A percentile compares a stretch with the other conserved stretches of the same genome.
Conservation (phyloP, 768 basidiomycete species). For the Coprinellus aureogranulatus region DNA sequence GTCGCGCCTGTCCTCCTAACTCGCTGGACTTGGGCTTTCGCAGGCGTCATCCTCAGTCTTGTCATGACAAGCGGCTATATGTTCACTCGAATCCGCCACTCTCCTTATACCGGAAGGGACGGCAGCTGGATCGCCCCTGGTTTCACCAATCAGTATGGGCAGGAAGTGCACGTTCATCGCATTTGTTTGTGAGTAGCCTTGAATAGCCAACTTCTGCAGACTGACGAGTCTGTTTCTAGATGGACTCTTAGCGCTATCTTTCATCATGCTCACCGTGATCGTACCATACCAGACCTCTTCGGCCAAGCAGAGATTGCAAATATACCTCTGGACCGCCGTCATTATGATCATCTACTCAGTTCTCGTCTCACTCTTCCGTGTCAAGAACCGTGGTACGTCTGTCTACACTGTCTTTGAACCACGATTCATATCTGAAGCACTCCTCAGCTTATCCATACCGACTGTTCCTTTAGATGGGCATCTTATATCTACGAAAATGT, state of each 20-base stretch:
- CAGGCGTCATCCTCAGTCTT: slow-evolving; percentile 58
- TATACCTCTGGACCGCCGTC: slow-evolving; percentile 86
- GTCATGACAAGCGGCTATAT: slow-evolving; percentile 93
- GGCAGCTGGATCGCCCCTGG: slow-evolving; percentile 85
- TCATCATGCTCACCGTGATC: slow-evolving; percentile 77
- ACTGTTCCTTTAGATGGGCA: slow-evolving; percentile 52
- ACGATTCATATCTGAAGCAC: background rate
- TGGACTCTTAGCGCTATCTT: slow-evolving; percentile 73
- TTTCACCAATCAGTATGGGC: slow-evolving; percentile 86
- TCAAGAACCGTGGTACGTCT: slow-evolving; percentile 84
- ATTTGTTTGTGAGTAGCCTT: slow-evolving; percentile 68
- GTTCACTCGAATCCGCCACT: slow-evolving; percentile 89
- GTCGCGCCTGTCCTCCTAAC: slow-evolving; percentile 62
- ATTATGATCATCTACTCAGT: slow-evolving; percentile 84
- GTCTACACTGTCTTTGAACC: background rate
- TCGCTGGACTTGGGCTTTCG: slow-evolving; percentile 75
- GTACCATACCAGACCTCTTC: slow-evolving; percentile 76
- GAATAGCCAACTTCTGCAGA: background rate
- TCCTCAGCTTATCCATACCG: slow-evolving; percentile 75
- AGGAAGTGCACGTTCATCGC: slow-evolving; percentile 89
- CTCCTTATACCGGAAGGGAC: slow-evolving; percentile 63
- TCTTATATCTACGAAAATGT: background rate
- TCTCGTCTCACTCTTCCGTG: slow-evolving; percentile 79
- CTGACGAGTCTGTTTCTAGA: slow-evolving; percentile 48
- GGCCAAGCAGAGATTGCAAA: slow-evolving; percentile 73